Percentiles rank a stretch among this genome's conserved stretches.
Evolutionary conservation across 768 basidiomycete species (phyloP).

Genomic region (Botryobasidium botryosum): DNA sequence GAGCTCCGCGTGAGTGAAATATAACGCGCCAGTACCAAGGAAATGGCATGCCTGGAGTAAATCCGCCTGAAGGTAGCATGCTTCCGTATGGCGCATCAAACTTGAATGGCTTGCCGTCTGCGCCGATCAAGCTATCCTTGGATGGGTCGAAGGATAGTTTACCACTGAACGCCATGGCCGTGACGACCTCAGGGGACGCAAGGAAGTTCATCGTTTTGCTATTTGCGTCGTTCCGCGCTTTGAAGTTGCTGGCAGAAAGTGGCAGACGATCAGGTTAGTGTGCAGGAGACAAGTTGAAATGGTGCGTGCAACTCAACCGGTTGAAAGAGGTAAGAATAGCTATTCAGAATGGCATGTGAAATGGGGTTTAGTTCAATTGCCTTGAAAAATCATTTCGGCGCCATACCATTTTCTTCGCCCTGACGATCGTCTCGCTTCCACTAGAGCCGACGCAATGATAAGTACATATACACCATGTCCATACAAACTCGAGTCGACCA

Average conservation of each 20-base stretch:
- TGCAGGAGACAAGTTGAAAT: neutral
- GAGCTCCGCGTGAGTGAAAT: neutral
- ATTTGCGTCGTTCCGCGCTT: conserved; percentile 95
- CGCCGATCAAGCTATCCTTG: conserved; percentile 48
- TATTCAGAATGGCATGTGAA: conserved; percentile 22
- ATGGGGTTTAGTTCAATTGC: too few species aligned
- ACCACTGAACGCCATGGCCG: conserved; percentile 94
- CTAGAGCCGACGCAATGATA: conserved; percentile 21
- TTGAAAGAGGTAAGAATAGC: conserved; percentile 97
- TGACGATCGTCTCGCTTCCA: conserved; percentile 89
- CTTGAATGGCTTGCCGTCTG: conserved; percentile 63
- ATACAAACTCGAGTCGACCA: too few species aligned
- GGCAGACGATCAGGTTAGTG: conserved; percentile 8
- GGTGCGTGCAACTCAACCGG: too few species aligned
- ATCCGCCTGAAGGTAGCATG: conserved; percentile 71
- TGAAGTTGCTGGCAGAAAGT: conserved; percentile 41
- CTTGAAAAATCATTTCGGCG: conserved; percentile 11
- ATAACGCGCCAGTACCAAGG: neutral
- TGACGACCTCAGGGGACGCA: conserved; percentile 91
- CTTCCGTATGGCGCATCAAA: conserved; percentile 73
- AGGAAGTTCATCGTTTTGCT: conserved; percentile 70
- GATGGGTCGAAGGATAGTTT: conserved; percentile 87
- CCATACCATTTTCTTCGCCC: conserved; percentile 76
- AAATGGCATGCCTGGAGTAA: conserved; percentile 45
- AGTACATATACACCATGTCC: neutral